These are phyloP conservation scores for Gossypium davidsonii DNA, from an alignment of 441 rosid species.

Conservation along the genomic window DNA sequence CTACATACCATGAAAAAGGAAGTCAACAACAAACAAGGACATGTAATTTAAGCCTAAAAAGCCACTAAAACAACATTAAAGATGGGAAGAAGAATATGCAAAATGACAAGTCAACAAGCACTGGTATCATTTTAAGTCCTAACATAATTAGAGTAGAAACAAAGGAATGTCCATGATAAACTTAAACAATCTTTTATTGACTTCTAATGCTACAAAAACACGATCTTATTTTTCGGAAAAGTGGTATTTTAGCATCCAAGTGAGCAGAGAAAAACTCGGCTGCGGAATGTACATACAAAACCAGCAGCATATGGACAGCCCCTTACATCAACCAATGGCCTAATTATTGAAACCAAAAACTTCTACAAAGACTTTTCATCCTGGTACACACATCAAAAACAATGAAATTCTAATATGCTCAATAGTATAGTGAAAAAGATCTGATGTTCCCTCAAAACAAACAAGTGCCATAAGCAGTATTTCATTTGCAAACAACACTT, in stretches of 20 bases:
- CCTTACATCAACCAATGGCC: background rate
- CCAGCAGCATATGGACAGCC: background rate
- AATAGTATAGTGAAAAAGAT: background rate
- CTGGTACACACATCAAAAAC: background rate
- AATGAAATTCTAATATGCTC: background rate
- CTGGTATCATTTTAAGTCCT: background rate
- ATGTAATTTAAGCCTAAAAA: background rate
- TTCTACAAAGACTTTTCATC: background rate
- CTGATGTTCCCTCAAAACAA: background rate
- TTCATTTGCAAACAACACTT: background rate
- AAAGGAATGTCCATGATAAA: background rate
- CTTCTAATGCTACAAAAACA: background rate
- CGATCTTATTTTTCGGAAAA: background rate
- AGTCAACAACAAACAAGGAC: background rate
- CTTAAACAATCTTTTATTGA: background rate
- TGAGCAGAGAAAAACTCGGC: background rate
- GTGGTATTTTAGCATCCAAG: background rate
- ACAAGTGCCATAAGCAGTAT: background rate
- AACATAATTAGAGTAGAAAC: background rate
- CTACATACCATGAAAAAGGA: conserved; percentile 27
- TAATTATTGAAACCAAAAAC: background rate
- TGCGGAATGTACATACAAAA: background rate
- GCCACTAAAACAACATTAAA: background rate
- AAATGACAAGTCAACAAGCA: background rate
- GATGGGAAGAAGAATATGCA: background rate